Evolutionary conservation across 148 eudicot genomes (phyloP).

Genomic region (Fagopyrum esculentum): DNA sequence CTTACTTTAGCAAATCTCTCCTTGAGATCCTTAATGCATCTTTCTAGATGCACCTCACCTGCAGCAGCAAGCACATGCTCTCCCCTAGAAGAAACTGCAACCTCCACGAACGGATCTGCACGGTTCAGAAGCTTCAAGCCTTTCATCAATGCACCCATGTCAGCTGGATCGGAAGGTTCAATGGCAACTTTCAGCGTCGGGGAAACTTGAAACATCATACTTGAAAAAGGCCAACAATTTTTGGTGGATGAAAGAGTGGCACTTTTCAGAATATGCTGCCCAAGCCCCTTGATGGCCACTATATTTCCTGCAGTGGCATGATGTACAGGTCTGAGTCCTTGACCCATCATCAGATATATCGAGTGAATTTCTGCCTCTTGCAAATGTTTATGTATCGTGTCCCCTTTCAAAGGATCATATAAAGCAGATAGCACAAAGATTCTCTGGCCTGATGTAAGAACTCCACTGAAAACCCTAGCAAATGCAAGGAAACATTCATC

Average conservation of each 20-base stretch:
- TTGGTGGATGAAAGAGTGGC: conserved; percentile 89
- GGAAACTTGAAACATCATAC: conserved; percentile 87
- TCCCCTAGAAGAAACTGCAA: conserved; percentile 79
- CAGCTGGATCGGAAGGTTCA: conserved; percentile 91
- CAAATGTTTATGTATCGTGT: conserved; percentile 62
- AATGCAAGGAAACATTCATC: conserved; percentile 97
- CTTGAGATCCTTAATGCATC: conserved; percentile 85
- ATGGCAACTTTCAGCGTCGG: conserved; percentile 93
- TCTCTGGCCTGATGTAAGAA: conserved; percentile 53
- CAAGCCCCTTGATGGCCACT: conserved; percentile 87
- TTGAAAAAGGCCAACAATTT: conserved; percentile 92
- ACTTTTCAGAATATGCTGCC: conserved; percentile 83
- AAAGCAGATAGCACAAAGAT: conserved; percentile 77
- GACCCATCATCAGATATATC: conserved; percentile 90
- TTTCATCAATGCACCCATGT: conserved; percentile 87
- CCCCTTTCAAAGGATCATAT: conserved; percentile 78
- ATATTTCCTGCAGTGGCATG: conserved; percentile 77
- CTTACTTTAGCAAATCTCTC: conserved; percentile 87
- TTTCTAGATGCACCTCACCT: conserved; percentile 94
- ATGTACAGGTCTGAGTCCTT: conserved; percentile 59
- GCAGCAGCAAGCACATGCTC: conserved; percentile 97
- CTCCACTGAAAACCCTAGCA: conserved; percentile 91
- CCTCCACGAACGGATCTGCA: conserved; percentile 97
- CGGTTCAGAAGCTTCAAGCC: conserved; percentile 79
- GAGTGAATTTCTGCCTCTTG: conserved; percentile 83